Base-by-base conservation (phyloP, 2,329 filamentous ascomycete genomes). In the Beauveria bassiana region DNA sequence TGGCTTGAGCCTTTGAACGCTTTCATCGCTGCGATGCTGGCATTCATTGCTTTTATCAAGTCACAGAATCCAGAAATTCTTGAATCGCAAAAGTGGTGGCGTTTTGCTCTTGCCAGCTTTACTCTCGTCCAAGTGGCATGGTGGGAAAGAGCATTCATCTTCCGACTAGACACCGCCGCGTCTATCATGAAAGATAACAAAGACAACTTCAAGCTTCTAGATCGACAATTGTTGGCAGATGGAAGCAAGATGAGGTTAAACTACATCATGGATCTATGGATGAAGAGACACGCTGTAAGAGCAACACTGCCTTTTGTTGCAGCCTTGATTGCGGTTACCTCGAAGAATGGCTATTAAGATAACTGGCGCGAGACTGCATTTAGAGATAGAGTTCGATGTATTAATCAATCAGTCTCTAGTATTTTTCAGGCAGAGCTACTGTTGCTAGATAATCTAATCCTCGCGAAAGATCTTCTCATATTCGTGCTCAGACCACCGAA, bases 401-500 rank as follows among this genome's bases (percentile, higher is more conserved):
- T 42, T 42, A 3, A 42, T 3, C n/a, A 3, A 42, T 42, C 16
- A 0, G 40, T n/a, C 40, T n/a, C 16, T 18, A 42, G 14, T 42
- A n/a, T 42, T 42, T 16, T 42, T 42, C 7, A 12, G 18, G 6
- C 8, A 42, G 5, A 42, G 40, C 16, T 42, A 8, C 18, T 18
- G 6, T 42, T 5, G 40, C 40, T n/a, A 42, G 4, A 42, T 42
- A n/a, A 42, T n/a, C 40, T 42, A 42, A 6, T 42, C 16, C 40
- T 42, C 40, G 40, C 40, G 31, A 34, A 34, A 34, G 31, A 34
- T 34, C 31, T 34, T 34, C 31, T 34, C 81, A 67, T 82, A 80
- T 67, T 83, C 79, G 67, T 80, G 79, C 75, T 83, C 81, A 61
- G 71, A 75, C 81, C 81, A 84, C 62, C 80, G 68, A 64, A 83